phyloP scores from a whole-genome alignment of 1,284 basidiomycete genomes.

The Xanthoconium separans region DNA sequence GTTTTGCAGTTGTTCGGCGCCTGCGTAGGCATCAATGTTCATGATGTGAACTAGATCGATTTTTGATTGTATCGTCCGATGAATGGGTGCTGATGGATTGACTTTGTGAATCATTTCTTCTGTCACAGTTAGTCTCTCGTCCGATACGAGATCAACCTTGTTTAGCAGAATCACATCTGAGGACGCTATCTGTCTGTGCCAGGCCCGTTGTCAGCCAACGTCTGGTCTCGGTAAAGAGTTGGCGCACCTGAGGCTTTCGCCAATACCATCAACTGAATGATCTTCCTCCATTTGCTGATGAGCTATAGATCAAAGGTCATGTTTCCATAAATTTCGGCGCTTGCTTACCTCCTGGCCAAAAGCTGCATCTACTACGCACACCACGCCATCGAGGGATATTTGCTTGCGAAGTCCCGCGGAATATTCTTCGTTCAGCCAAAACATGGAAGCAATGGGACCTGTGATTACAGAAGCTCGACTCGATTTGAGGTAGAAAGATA shows the following conservation, averaged over 20 bases:
- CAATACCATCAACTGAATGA: slow-evolving; percentile 60
- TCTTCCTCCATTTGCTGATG: slow-evolving; percentile 82
- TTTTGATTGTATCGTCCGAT: slow-evolving; percentile 65
- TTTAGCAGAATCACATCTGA: slow-evolving; percentile 90
- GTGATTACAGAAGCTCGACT: slow-evolving; percentile 1
- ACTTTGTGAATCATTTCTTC: slow-evolving; percentile 64
- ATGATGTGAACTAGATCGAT: slow-evolving; percentile 76
- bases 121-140: slow-evolving; percentile 41
- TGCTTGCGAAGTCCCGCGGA: slow-evolving; percentile 66
- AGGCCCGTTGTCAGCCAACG: neutral
- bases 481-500: neutral
- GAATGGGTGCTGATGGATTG: slow-evolving; percentile 76
- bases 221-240: slow-evolving; percentile 12
- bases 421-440: slow-evolving; percentile 93
- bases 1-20: slow-evolving; percentile 28
- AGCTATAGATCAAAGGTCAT: slow-evolving; percentile 10
- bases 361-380: slow-evolving; percentile 88
- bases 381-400: slow-evolving; percentile 83
- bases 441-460: slow-evolving; percentile 82
- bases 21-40: slow-evolving; percentile 74
- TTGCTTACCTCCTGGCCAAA: slow-evolving; percentile 72
- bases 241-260: slow-evolving; percentile 71
- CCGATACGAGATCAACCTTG: slow-evolving; percentile 75
- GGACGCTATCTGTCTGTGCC: slow-evolving; percentile 79
- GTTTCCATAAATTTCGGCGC: neutral